Evolutionary conservation across 140 eudicot genomes (phyloP), one percentile per base, ranked within the genome.

Genomic region (Stevia rebaudiana): DNA sequence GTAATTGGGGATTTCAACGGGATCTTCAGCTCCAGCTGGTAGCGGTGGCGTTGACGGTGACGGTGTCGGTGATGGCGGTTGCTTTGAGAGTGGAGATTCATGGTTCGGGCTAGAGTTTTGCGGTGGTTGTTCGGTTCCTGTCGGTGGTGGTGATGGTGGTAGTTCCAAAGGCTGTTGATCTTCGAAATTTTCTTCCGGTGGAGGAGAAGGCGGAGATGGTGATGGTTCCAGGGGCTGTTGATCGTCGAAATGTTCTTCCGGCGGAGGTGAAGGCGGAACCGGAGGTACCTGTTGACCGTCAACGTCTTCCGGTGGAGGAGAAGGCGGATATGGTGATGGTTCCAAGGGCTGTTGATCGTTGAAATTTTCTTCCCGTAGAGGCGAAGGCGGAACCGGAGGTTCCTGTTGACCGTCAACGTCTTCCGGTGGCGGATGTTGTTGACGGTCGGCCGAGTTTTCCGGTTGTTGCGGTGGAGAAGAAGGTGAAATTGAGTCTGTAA

Each of bases 281-380:
- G 42, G 69, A 3, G 67, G 61, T 40, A 19, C 62, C 19, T 22
- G 54, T 10, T 48, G 62, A 24, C 22, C 52, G 55, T 37, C 60
- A 40, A 25, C 64, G 35, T 42, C 65, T 53, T 63, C 71, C 1
- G 77, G 59, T 2, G 66, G 65, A 2, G 71, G 70, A 6, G n/a
- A n/a, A n/a, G 54, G 61, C 22, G 73, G 66, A 22, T 42, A 47
- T 2, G 74, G 82, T 12, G 75, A 57, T 51, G 63, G 79, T 67
- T 33, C 28, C 17, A 44, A 43, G 18, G 58, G 11, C 58, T 24
- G 69, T 39, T 50, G 65, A 17, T 4, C 4, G 43, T 21, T 56
- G 69, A 39, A 11, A 6, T 12, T 40, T 25, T 49, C 53, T 41
- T 51, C 55, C 40, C 64, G 56, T 11, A 68, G 64, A 36, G 78